Conservation (phyloP, 768 basidiomycete species). For the Lactifluus piperatus region DNA sequence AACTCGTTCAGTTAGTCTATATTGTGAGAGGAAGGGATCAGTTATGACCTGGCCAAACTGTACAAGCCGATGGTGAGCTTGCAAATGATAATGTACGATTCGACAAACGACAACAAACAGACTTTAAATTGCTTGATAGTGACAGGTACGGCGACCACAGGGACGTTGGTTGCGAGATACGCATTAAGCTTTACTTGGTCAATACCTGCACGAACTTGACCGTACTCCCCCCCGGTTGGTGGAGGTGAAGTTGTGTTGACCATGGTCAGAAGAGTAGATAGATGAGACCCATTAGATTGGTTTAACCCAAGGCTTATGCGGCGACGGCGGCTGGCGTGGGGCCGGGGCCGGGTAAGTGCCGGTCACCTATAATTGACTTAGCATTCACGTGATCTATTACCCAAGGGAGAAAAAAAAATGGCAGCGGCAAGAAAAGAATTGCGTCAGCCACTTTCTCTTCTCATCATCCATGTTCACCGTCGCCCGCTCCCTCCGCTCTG, state of each 20-base stretch:
- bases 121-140: slow-evolving; percentile 91
- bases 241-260: slow-evolving; percentile 24
- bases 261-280: neutral
- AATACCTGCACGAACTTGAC: slow-evolving; percentile 61
- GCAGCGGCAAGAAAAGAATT: slow-evolving; percentile 2
- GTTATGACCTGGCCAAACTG: slow-evolving; percentile 82
- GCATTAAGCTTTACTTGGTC: slow-evolving; percentile 52
- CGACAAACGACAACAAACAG: no score
- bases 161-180: slow-evolving; percentile 53
- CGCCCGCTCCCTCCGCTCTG: slow-evolving; percentile 53
- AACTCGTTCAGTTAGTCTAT: neutral
- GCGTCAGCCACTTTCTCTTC: slow-evolving; percentile 4
- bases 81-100: neutral
- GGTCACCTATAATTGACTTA: no score
- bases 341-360: no score
- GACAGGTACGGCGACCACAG: slow-evolving; percentile 53
- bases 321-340: no score
- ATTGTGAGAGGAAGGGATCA: neutral
- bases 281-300: neutral
- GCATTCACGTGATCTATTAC: neutral
- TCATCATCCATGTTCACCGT: slow-evolving; percentile 58
- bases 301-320: no score
- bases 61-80: neutral
- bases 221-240: slow-evolving; percentile 68
- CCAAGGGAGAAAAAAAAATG: slow-evolving; percentile 9